Conservation (phyloP, 2,329 filamentous ascomycete species). For the Parasarocladium wereldwijsianum region DNA sequence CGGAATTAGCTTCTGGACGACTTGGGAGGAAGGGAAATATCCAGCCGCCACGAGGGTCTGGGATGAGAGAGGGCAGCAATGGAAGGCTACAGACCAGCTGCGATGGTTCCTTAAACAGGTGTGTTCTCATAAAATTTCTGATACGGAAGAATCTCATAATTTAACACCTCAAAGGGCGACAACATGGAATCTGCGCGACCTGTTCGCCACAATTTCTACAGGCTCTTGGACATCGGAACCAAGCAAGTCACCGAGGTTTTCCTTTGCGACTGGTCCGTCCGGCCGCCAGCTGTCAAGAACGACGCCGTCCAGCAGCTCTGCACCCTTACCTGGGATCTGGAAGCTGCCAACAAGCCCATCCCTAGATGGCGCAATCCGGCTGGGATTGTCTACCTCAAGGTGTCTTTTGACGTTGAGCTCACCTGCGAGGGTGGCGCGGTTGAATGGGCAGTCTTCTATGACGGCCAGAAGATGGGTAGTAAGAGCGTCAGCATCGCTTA, state of each 20-base stretch:
- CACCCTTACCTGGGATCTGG: conserved; percentile 7
- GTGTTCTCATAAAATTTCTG: conserved; percentile 2
- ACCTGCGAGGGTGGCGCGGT: conserved; percentile 8
- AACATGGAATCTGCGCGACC: conserved; percentile 2
- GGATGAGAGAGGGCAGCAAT: background rate
- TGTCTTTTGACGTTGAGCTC: conserved; percentile 9
- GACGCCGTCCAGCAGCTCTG: conserved; percentile 8
- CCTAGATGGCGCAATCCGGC: conserved; percentile 6
- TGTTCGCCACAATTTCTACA: background rate
- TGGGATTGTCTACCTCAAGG: conserved; percentile 3
- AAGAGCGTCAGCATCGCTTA: conserved; percentile 11
- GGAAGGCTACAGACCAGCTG: conserved; percentile 9
- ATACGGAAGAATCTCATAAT: background rate
- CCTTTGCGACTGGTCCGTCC: no score
- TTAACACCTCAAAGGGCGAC: conserved; percentile 7
- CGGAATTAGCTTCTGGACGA: background rate
- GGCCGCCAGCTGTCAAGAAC: no score
- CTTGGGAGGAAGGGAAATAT: conserved; percentile 7
- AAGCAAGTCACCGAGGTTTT: no score
- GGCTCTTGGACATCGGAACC: background rate
- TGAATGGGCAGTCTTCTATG: conserved; percentile 10
- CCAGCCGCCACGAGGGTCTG: conserved; percentile 6
- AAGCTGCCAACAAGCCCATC: background rate
- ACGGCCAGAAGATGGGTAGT: conserved; percentile 7
- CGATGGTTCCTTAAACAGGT: conserved; percentile 16